phyloP scores from a whole-genome alignment of 495 filamentous ascomycete genomes.

The Penicillium robsamsonii region DNA sequence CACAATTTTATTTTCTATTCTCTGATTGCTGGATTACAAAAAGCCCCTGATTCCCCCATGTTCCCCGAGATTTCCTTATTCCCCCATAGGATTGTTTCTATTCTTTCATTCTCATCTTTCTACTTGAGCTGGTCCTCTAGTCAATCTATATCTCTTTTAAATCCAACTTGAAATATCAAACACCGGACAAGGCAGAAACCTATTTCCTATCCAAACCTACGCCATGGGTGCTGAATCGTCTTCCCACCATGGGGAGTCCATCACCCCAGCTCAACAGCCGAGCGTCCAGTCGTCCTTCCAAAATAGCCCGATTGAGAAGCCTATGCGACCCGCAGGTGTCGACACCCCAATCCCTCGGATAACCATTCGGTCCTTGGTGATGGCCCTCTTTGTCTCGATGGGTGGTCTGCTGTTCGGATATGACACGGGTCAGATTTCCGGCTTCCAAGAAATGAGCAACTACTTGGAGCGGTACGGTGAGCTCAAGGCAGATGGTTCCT shows the following conservation, averaged over 20 bases:
- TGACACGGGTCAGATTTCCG: slow-evolving; percentile 52
- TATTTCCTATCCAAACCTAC: neutral
- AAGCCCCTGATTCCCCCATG: slow-evolving; percentile 16
- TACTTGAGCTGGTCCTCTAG: neutral
- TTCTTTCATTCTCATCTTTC: neutral
- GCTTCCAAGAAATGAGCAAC: slow-evolving; percentile 61
- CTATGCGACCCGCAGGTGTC: slow-evolving; percentile 25
- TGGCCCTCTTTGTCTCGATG: slow-evolving; percentile 60
- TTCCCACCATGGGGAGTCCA: slow-evolving; percentile 39
- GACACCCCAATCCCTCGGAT: slow-evolving; percentile 44
- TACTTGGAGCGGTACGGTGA: slow-evolving; percentile 48
- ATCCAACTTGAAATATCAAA: neutral
- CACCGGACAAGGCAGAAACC: neutral
- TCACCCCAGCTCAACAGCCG: slow-evolving; percentile 33
- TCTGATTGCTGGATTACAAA: slow-evolving; percentile 21
- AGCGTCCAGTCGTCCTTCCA: slow-evolving; percentile 27
- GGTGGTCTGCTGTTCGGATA: slow-evolving; percentile 64
- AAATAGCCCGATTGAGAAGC: slow-evolving; percentile 27
- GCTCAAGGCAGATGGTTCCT: slow-evolving; percentile 25
- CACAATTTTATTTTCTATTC: slow-evolving; percentile 11
- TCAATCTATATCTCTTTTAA: neutral
- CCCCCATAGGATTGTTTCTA: slow-evolving; percentile 18
- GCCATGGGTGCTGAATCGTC: slow-evolving; percentile 38
- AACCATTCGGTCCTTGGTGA: slow-evolving; percentile 46
- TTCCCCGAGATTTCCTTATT: slow-evolving; percentile 7